Evolutionary conservation across 2,329 filamentous ascomycete genomes (phyloP).

Genomic region (Trichophyton benhamiae): DNA sequence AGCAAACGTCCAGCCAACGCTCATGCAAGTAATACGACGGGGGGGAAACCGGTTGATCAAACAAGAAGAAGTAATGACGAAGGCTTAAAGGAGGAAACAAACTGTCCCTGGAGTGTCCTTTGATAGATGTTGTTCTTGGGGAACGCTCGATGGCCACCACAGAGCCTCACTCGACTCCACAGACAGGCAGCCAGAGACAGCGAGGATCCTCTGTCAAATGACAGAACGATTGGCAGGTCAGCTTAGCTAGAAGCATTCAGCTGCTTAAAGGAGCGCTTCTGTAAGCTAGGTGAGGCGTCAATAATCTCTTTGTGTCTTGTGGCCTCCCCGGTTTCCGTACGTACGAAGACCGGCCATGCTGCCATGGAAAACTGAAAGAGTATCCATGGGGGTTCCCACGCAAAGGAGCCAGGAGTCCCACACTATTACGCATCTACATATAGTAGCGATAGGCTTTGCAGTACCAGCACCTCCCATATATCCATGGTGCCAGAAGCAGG

Average conservation of each 20-base stretch:
- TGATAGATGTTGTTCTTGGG: not conserved
- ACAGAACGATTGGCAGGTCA: not conserved
- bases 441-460: not conserved
- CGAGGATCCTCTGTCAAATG: not conserved
- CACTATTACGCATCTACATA: too few relatives aligned
- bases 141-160: not conserved
- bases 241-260: not conserved
- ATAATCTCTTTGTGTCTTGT: not conserved
- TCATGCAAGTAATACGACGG: not conserved
- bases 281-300: too few relatives aligned
- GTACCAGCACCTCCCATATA: not conserved
- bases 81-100: not conserved
- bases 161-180: not conserved
- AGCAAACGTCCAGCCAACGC: not conserved
- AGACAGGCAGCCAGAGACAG: not conserved
- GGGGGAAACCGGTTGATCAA: not conserved
- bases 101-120: not conserved
- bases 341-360: not conserved
- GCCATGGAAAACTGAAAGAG: too few relatives aligned
- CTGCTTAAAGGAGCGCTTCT: not conserved
- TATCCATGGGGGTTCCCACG: not conserved
- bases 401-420: not conserved
- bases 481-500: not conserved
- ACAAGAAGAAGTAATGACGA: not conserved
- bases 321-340: not conserved